These are phyloP conservation scores for Dentipellis fragilis DNA, from an alignment of 768 basidiomycete species.

Conservation along the genomic window DNA sequence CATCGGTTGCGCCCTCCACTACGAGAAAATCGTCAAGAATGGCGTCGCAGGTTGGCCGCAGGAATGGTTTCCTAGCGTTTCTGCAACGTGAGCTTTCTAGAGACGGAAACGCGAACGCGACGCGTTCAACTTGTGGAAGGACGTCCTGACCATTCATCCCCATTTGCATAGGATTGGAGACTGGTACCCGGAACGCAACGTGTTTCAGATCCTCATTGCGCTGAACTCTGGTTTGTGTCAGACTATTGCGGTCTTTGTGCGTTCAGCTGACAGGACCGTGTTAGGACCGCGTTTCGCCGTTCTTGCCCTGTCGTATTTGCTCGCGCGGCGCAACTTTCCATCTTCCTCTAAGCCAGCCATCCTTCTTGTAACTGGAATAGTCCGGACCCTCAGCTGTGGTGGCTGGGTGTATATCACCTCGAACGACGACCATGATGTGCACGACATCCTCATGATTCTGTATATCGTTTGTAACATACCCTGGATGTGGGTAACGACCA, in stretches of 20 bases:
- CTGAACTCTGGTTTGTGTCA: conserved; percentile 53
- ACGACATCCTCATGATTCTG: conserved; percentile 81
- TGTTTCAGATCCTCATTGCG: conserved; percentile 85
- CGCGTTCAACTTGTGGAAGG: background rate
- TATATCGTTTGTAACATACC: conserved; percentile 81
- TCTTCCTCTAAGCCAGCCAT: conserved; percentile 31
- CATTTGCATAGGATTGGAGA: conserved; percentile 63
- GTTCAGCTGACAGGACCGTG: background rate
- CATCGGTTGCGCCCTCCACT: conserved; percentile 63
- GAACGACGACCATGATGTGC: conserved; percentile 70
- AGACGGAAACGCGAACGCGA: background rate
- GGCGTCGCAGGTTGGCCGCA: conserved; percentile 71
- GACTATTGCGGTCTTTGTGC: background rate
- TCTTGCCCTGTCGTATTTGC: conserved; percentile 51
- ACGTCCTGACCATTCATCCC: background rate
- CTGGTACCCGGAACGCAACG: conserved; percentile 78
- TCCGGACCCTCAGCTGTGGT: conserved; percentile 74
- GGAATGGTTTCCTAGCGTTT: conserved; percentile 90
- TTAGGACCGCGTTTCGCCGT: conserved; percentile 60
- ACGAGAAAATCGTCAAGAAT: conserved; percentile 80
- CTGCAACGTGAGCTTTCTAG: conserved; percentile 52
- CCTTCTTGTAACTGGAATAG: conserved; percentile 50
- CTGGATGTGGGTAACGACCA: conserved; percentile 72
- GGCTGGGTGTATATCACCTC: conserved; percentile 92
- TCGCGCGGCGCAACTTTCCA: conserved; percentile 34